phyloP scores from a whole-genome alignment of 768 basidiomycete species.

The Suillus paluster region DNA sequence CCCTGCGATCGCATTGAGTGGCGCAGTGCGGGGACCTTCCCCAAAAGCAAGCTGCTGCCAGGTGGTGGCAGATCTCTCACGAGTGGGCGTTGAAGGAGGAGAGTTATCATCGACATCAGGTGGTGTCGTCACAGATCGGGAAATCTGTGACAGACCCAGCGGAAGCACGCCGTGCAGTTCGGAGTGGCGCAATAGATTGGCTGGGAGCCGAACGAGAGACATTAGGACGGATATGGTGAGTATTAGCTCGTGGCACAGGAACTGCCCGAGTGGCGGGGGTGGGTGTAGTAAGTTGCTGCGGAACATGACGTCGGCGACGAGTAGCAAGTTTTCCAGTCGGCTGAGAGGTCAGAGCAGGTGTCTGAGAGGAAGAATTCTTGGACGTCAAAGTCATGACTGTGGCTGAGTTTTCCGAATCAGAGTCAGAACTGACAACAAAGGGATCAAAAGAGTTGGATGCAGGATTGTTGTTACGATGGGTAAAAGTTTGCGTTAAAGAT shows the following conservation, averaged over 20 bases:
- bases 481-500: constrained; percentile 26
- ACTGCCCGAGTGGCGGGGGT: constrained; percentile 48
- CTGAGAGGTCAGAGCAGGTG: constrained; percentile 47
- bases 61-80: constrained; percentile 35
- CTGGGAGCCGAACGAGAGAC: constrained; percentile 59
- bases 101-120: constrained; percentile 50
- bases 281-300: constrained; percentile 38
- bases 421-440: constrained; percentile 53
- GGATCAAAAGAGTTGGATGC: constrained; percentile 48
- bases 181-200: constrained; percentile 39
- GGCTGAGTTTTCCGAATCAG: constrained; percentile 44
- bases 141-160: constrained; percentile 46
- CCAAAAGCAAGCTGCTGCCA: constrained; percentile 42
- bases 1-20: constrained; percentile 40
- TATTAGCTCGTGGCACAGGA: constrained; percentile 48
- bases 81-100: constrained; percentile 60
- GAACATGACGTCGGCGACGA: constrained; percentile 54
- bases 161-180: constrained; percentile 36
- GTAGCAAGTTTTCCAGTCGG: constrained; percentile 63
- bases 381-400: constrained; percentile 34
- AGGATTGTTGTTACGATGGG: constrained; percentile 35
- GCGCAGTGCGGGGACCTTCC: constrained; percentile 56
- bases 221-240: constrained; percentile 24
- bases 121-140: constrained; percentile 77
- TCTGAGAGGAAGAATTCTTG: constrained; percentile 22